Conservation (phyloP, 1,139 yeast genomes). For the Hyphopichia fennica region DNA sequence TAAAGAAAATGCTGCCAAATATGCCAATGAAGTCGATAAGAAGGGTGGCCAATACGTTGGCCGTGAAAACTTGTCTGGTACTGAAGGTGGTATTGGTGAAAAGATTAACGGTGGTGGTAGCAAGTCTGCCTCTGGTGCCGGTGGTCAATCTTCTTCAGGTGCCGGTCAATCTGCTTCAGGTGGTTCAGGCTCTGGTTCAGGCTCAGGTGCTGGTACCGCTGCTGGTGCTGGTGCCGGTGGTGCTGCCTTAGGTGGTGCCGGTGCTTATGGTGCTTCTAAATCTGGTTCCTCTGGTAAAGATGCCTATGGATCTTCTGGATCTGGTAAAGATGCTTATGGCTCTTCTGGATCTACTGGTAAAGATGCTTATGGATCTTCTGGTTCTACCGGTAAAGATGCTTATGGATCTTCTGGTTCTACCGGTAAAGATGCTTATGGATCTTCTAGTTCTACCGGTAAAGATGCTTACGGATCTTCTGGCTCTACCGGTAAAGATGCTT, state of each 20-base stretch:
- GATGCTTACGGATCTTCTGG: constrained; percentile 9
- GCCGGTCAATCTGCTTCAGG: constrained; percentile 12
- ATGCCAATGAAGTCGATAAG: constrained; percentile 27
- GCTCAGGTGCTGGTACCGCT: constrained; percentile 11
- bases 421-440: constrained; percentile 7
- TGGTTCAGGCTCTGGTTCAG: constrained; percentile 10
- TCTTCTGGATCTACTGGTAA: constrained; percentile 8
- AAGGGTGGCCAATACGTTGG: constrained; percentile 29
- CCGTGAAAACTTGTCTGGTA: constrained; percentile 29
- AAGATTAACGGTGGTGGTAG: constrained; percentile 17
- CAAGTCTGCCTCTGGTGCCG: constrained; percentile 9
- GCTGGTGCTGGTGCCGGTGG: constrained; percentile 11
- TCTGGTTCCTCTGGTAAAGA: constrained; percentile 13
- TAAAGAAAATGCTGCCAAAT: constrained; percentile 26
- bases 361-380: constrained; percentile 11
- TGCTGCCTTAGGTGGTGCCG: constrained; percentile 12
- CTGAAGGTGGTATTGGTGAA: constrained; percentile 30
- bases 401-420: constrained; percentile 7
- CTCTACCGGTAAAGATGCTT: constrained; percentile 10
- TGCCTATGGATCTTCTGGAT: constrained; percentile 10
- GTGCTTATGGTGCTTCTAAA: constrained; percentile 7
- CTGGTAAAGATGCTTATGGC: constrained; percentile 9
- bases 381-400: constrained; percentile 6
- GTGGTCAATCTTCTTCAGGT: constrained; percentile 7
- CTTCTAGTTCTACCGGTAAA: constrained; percentile 8